These are phyloP conservation scores for Chenopodium suecicum DNA, from an alignment of 148 eudicot genomes.

Conservation along the genomic window DNA sequence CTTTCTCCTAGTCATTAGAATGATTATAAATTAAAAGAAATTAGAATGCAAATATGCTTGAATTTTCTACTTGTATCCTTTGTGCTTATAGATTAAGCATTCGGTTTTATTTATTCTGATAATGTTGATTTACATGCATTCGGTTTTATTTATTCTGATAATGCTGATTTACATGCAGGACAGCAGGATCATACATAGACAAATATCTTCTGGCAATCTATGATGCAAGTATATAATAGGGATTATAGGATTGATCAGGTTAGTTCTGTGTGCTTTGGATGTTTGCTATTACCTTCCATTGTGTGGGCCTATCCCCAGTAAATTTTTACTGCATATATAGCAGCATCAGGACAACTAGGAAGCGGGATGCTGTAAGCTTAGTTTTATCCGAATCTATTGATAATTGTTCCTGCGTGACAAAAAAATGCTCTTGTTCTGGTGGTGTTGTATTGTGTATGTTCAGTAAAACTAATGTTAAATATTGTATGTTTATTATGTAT, in stretches of 20 bases:
- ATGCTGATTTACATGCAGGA: background rate
- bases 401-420: background rate
- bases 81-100: background rate
- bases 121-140: background rate
- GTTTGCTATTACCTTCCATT: background rate
- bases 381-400: background rate
- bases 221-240: background rate
- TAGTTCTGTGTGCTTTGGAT: background rate
- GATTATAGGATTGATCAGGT: background rate
- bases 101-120: background rate
- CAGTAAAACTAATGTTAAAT: background rate
- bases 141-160: background rate
- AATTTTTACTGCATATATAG: background rate
- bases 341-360: background rate
- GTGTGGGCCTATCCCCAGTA: background rate
- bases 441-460: background rate
- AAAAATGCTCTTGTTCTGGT: background rate
- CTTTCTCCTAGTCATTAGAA: no score
- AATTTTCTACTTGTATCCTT: background rate
- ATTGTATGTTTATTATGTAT: background rate
- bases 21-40: background rate
- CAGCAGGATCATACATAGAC: slow-evolving; percentile 5
- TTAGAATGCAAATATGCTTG: background rate
- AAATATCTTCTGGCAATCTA: background rate
- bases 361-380: slow-evolving; percentile 1